Evolutionary conservation across 331 rosid genomes (phyloP), one percentile per base, ranked within the genome.

Genomic region (Acacia pycnantha): DNA sequence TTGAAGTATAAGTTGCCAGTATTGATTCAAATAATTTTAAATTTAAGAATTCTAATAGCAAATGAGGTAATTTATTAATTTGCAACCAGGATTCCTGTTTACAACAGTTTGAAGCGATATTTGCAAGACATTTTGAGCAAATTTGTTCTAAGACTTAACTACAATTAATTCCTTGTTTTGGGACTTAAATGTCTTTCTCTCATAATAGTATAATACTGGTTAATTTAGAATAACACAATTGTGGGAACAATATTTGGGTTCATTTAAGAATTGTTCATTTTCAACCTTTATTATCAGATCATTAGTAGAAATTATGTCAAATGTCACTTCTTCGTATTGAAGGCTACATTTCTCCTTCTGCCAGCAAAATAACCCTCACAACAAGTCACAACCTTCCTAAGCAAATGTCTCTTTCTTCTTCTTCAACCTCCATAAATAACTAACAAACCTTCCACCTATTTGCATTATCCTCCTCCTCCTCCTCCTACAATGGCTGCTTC

Each of bases 271-370:
- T 41, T 16, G 74, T 73, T 43, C 69, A 77, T 70, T 43, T 54
- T 65, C 73, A 76, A 66, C 64, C 58, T 81, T 77, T 59, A 81
- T 75, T 53, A 83, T 81, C 74, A 87, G 86, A 85, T 86, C 82
- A 90, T 88, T 67, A 85, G 88, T 77, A 47, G 90, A 47, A 78
- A 87, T 19, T 19, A 53, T 68, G 85, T 89, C 73, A 47, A 77
- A 86, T 71, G 85, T 89, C 73, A n/a, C 89, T 72, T 61, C 89
- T 91, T 74, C 44, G 40, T 83, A 43, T 43, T 43, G 95, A 95
- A 82, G 74, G 80, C 83, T 85, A 76, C 97, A 16, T 85, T 71
- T 84, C 93, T 86, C 90, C 94, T 84, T 88, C 88, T 88, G 58
- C 71, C 64, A 74, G 77, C 76, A 47, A 26, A 12, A 81, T 56